These are phyloP conservation scores for Podila verticillata DNA, from an alignment of 192 early-diverging fungal genomes.

Conservation along the genomic window DNA sequence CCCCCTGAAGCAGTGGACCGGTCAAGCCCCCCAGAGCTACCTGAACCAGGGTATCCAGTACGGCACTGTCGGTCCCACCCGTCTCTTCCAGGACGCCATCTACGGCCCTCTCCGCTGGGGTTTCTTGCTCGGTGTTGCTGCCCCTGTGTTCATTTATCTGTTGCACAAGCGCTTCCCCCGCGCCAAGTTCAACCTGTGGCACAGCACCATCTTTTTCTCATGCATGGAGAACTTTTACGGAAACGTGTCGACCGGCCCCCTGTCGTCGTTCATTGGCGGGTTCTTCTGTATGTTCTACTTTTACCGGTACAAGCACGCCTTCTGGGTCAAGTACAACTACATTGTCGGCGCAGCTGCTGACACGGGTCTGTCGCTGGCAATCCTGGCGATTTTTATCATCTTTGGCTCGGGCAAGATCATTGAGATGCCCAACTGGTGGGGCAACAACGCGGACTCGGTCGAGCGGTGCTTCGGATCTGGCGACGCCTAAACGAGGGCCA, in stretches of 20 bases:
- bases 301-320: conserved; percentile 50
- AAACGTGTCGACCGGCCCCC: conserved; percentile 53
- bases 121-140: conserved; percentile 48
- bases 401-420: conserved; percentile 50
- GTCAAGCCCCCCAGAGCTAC: conserved; percentile 39
- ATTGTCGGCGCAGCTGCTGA: conserved; percentile 48
- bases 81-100: conserved; percentile 41
- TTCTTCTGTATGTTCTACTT: conserved; percentile 57
- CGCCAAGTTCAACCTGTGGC: conserved; percentile 54
- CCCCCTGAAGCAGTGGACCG: conserved; percentile 57
- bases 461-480: conserved; percentile 47
- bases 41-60: conserved; percentile 53
- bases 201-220: conserved; percentile 55
- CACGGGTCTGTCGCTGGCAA: conserved; percentile 44
- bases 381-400: conserved; percentile 40
- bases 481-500: background rate
- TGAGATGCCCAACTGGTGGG: conserved; percentile 46
- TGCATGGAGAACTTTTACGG: conserved; percentile 56
- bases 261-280: conserved; percentile 52
- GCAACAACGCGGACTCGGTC: conserved; percentile 33
- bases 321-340: conserved; percentile 58
- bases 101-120: conserved; percentile 58
- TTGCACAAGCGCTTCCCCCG: conserved; percentile 55
- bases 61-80: conserved; percentile 45
- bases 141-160: conserved; percentile 49